Evolutionary conservation across 768 basidiomycete species (phyloP), one percentile per base, ranked within the genome.

Genomic region (Suillus sp.): DNA sequence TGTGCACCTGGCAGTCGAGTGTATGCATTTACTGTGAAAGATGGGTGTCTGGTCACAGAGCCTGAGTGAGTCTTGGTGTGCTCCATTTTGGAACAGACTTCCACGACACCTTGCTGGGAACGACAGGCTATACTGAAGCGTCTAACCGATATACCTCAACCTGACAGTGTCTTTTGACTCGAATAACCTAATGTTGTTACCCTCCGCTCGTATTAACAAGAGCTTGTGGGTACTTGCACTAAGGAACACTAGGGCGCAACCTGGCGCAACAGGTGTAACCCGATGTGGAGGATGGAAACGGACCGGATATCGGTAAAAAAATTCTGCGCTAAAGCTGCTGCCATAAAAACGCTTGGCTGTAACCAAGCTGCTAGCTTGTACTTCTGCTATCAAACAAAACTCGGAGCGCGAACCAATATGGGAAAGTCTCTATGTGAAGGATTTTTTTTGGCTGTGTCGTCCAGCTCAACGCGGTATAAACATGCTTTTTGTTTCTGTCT

Each of bases 251-350:
- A 42, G 27, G 48, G 71, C 43, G 43, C n/a, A 43, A 45, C 43
- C 69, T 1, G 66, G 56, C 60, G 62, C 67, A 34, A 32, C 30
- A 70, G 66, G 68, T 64, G 53, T 22, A 69, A 67, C 70, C 83
- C 83, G 0, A 75, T 84, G 2, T 85, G 83, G 83, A 77, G 9
- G 86, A 88, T 64, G 85, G 82, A 1, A 78, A 77, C 55, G 70
- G 32, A 86, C 58, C 74, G 80, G 58, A 86, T n/a, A 86, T 65
- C 86, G 14, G 86, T 85, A 85, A 42, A 67, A 38, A 8, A 25
- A 8, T 32, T 38, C 37, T 37, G 16, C 16, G 16, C 8, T 7
- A 18, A 16, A 50, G 16, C 48, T 50, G 16, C 25, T 50, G 8
- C 25, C 16, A n/a, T 30, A 30, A 10, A 50, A 50, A 50, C 48